Evolutionary conservation across 192 early-diverging fungal genomes (phyloP), one percentile per base, ranked within the genome.

Genomic region (Gaertneriomyces semiglobifer): DNA sequence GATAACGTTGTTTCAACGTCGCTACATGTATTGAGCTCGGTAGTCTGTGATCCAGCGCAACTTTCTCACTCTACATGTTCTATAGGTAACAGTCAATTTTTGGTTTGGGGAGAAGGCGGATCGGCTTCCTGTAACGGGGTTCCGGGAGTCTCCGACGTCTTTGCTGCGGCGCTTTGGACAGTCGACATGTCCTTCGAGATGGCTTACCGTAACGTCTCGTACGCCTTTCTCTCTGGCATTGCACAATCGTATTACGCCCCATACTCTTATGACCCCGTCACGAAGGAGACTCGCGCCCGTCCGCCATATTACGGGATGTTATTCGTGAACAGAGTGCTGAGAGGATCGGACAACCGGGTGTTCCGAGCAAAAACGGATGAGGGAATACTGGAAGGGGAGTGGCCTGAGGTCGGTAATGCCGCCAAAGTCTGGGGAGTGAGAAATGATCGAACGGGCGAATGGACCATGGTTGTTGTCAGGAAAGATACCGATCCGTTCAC

Each of bases 31-130:
- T 33, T 33, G 25, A 33, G 2, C 25, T 33, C 25, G 25, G 0
- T 33, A 0, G 25, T 33, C 1, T 33, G 25, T 33, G 25, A 33
- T 33, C 0, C 25, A 33, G 25, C 25, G 2, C 25, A 33, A 33
- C 25, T 33, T 33, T 33, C 25, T 33, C 25, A 33, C 25, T 33
- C 25, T 33, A 33, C 20, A 12, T 48, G 54, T 11, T 14, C 18
- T 53, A 53, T 44, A 63, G 62, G 47, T 9, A 33, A 33, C 45
- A 63, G 57, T 47, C 65, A 66, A 44, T 33, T 45, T 2, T n/a
- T 68, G 56, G 66, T 68, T 25, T 68, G 66, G 66, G 66, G 66
- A 3, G 66, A 68, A 45, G 66, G 66, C 20, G 66, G 66, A 16
- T 60, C 58, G 7, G 46, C 66, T 4, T 50, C 44, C 0, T 68